Evolutionary conservation across 2,329 filamentous ascomycete species (phyloP).

Genomic region (Microdochium paspali): DNA sequence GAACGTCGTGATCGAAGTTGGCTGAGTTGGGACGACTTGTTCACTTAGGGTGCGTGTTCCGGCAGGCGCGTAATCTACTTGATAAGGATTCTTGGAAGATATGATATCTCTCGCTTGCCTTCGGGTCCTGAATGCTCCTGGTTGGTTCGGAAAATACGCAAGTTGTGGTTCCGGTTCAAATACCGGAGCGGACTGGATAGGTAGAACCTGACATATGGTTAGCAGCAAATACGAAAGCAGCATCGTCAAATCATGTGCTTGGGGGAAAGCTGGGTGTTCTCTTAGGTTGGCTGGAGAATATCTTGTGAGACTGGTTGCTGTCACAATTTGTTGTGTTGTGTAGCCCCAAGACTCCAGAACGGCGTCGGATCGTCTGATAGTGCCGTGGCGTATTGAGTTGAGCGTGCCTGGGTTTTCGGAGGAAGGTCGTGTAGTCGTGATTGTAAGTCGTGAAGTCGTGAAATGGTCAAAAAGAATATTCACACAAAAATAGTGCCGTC

Average conservation of each 20-base stretch:
- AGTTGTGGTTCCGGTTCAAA: conserved; percentile 1
- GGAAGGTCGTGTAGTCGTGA: too few species aligned
- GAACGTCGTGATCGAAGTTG: background rate
- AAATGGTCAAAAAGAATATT: background rate
- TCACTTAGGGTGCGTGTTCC: conserved; percentile 19
- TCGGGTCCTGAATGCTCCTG: conserved; percentile 6
- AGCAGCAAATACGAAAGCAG: conserved; percentile 13
- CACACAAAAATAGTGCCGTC: background rate
- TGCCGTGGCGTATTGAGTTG: too few species aligned
- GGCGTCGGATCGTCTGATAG: too few species aligned
- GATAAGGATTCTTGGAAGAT: conserved; percentile 6
- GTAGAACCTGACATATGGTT: conserved; percentile 15
- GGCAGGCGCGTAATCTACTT: conserved; percentile 14
- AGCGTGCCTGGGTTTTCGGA: too few species aligned
- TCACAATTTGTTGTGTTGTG: background rate
- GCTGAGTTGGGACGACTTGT: background rate
- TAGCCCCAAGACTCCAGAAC: too few species aligned
- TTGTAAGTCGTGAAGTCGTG: background rate
- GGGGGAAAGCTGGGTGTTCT: background rate
- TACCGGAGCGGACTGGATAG: conserved; percentile 9
- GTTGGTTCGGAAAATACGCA: background rate
- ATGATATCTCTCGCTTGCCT: background rate
- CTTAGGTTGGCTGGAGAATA: background rate
- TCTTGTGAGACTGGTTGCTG: background rate
- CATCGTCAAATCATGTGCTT: conserved; percentile 7